Conservation (phyloP, 2,329 filamentous ascomycete species). For the Fusarium nelsonii region DNA sequence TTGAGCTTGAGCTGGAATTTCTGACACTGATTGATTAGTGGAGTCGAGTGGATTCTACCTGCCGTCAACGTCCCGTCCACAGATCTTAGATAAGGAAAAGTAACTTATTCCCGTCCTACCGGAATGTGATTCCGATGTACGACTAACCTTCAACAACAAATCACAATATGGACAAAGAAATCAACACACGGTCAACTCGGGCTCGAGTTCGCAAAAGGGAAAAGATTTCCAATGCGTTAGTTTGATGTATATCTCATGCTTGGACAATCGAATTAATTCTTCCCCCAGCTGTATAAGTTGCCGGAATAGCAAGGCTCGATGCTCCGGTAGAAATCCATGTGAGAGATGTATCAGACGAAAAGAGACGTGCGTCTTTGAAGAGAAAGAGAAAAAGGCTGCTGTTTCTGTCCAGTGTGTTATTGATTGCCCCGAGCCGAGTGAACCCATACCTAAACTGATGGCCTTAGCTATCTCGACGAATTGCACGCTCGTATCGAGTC, state of each 20-base stretch:
- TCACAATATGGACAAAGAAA: conserved; percentile 15
- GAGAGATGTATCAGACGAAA: conserved; percentile 36
- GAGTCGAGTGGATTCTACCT: not conserved
- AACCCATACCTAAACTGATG: not conserved
- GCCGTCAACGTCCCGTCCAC: conserved; percentile 2
- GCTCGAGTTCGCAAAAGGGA: conserved; percentile 10
- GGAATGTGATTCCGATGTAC: conserved; percentile 5
- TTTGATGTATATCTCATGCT: not conserved
- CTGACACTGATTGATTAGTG: not conserved
- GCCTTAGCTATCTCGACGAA: conserved; percentile 33
- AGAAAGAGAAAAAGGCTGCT: conserved; percentile 37
- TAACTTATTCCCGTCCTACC: conserved; percentile 6
- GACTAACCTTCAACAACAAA: conserved; percentile 1
- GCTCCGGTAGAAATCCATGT: conserved; percentile 35
- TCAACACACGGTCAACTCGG: conserved; percentile 1
- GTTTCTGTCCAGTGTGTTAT: conserved; percentile 30
- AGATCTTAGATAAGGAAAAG: not conserved
- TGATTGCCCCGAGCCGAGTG: too few relatives aligned
- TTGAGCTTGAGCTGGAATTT: not conserved
- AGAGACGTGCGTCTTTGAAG: conserved; percentile 34
- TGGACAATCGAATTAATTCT: not conserved
- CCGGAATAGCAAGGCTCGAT: conserved; percentile 39
- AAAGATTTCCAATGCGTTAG: conserved; percentile 32
- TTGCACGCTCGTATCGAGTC: conserved; percentile 32
- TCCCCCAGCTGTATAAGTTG: conserved; percentile 31